Conservation (phyloP, 345 rosid species). For the Acer negundo region DNA sequence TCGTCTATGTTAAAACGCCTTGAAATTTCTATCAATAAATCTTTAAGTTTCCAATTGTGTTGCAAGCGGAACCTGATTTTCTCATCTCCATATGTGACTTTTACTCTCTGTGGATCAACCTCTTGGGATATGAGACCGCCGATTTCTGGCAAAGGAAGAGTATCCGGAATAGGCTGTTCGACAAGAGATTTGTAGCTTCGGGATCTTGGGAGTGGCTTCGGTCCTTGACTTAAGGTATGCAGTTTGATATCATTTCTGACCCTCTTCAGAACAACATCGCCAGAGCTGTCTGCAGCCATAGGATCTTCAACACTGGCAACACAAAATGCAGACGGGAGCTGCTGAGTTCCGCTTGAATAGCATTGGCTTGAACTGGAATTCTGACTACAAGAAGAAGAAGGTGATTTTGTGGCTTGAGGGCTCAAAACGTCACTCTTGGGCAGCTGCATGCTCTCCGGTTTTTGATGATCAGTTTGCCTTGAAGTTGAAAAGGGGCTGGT, state of each 20-base stretch:
- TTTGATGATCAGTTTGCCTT: slow-evolving; percentile 25
- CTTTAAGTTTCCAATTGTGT: slow-evolving; percentile 44
- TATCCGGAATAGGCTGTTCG: slow-evolving; percentile 37
- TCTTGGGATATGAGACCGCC: slow-evolving; percentile 37
- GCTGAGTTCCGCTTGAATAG: slow-evolving; percentile 63
- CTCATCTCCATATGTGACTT: slow-evolving; percentile 64
- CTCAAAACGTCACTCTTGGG: slow-evolving; percentile 31
- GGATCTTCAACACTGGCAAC: slow-evolving; percentile 29
- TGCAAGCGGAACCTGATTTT: slow-evolving; percentile 70
- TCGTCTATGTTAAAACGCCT: slow-evolving; percentile 69
- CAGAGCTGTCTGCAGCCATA: slow-evolving; percentile 32
- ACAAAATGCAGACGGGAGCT: slow-evolving; percentile 33
- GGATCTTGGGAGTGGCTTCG: slow-evolving; percentile 42
- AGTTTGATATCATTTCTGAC: slow-evolving; percentile 49
- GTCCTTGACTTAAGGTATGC: slow-evolving; percentile 47
- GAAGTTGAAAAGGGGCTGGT: slow-evolving; percentile 31
- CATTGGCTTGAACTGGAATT: slow-evolving; percentile 79
- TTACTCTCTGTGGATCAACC: slow-evolving; percentile 54
- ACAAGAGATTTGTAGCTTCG: slow-evolving; percentile 39
- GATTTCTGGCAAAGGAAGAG: slow-evolving; percentile 26
- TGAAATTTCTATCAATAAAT: slow-evolving; percentile 63
- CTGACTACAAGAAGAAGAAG: slow-evolving; percentile 70
- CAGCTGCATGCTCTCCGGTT: slow-evolving; percentile 29
- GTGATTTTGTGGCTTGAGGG: slow-evolving; percentile 43
- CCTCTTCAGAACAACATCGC: slow-evolving; percentile 34